Base-by-base conservation (phyloP, 2,329 filamentous ascomycete genomes). In the Alternaria gaisen region DNA sequence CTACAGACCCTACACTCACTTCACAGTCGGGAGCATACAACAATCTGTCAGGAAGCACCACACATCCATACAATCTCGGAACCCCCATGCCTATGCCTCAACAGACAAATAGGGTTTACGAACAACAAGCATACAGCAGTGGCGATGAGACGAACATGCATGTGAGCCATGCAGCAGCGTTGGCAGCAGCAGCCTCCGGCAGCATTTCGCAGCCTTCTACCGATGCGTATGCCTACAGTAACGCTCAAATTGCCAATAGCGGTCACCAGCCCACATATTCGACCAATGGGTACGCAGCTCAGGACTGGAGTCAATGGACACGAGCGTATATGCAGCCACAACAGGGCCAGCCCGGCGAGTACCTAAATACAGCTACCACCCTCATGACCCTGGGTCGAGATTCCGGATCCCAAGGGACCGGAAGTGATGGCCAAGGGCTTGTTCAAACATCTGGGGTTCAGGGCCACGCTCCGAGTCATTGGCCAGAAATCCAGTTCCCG, bases 381-480 rank as follows among this genome's bases (percentile, higher is more conserved):
- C 72, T 80, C 30, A 78, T 80, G 70, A 72, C 76, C 3, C 68
- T 80, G 9, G 72, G 74, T n/a, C 71, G 76, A 36, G 75, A 76
- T 34, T 60, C 67, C 4, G 63, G 52, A 5, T 58, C 65, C 38
- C 69, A 73, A 44, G 69, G 51, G 36, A 52, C 66, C 5, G 67
- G 63, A 4, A 64, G 59, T 20, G 71, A 72, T 24, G 65, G 60
- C 9, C 60, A 66, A 32, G 68, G 64, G 4, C 55, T 64, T 6
- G 57, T 71, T 8, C 72, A 75, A 7, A 71, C 62, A 20, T 59
- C 67, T 22, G 61, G 63, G n/a, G 61, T 73, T 32, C 71, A 73
- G 20, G 66, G 58, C 8, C 68, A 66, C 41, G 61, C 60, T 20
- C 61, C 60, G 3, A 66, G 63, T 43, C 72, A 72, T 46, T 78